A percentile compares a stretch with the other conserved stretches of the same genome.
Evolutionary conservation across 257 asterid genomes (phyloP).

Genomic region (Agastache rugosa): DNA sequence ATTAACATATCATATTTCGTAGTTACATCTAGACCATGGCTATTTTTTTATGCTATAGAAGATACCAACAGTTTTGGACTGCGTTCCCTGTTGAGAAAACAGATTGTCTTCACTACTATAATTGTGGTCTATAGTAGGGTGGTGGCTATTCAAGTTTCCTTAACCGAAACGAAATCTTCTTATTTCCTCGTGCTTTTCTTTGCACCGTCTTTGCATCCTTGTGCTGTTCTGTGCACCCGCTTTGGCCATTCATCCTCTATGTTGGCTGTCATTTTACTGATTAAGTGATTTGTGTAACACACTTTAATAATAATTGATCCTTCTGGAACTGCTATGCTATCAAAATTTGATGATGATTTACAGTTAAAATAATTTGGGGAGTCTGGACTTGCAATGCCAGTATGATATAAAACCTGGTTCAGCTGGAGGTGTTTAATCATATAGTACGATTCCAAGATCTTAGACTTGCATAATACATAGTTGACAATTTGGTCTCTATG

Average conservation of each 20-base stretch:
- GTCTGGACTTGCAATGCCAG: background rate
- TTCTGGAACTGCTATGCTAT: background rate
- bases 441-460: slow-evolving; percentile 4
- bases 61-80: slow-evolving; percentile 1
- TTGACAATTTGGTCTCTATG: slow-evolving; percentile 11
- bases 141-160: slow-evolving; percentile 5
- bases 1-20: background rate
- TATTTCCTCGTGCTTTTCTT: background rate
- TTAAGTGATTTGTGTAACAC: background rate
- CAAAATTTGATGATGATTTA: background rate
- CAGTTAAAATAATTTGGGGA: background rate
- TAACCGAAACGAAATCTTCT: background rate
- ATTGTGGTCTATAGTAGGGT: background rate
- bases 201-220: background rate
- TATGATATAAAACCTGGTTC: background rate
- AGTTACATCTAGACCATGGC: background rate
- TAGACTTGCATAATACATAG: slow-evolving; percentile 19
- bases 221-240: background rate
- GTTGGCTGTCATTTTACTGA: background rate
- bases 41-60: background rate
- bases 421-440: slow-evolving; percentile 19
- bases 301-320: background rate
- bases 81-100: background rate
- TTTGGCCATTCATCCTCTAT: background rate
- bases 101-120: background rate